A percentile compares a stretch with the other conserved stretches of the same genome.
Conservation (phyloP, 176 grass and related monocot species). For the Rhynchospora breviuscula region DNA sequence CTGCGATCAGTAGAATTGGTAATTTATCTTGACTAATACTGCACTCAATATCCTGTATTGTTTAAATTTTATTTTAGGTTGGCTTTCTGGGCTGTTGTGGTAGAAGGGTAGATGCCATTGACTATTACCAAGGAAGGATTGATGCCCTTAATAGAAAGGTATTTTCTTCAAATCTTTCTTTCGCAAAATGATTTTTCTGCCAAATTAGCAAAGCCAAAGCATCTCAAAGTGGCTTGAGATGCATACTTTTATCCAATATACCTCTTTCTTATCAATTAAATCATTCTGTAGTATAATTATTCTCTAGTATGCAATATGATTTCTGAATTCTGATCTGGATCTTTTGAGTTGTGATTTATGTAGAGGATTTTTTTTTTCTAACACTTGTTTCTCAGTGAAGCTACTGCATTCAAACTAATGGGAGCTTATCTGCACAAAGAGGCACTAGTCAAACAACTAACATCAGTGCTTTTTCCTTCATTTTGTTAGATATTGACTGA, state of each 20-base stretch:
- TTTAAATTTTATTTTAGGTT: not conserved
- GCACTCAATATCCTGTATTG: not conserved
- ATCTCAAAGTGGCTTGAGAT: not conserved
- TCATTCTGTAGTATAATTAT: not conserved
- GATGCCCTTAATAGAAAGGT: slow-evolving; percentile 37
- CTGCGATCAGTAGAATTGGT: not conserved
- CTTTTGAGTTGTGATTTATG: not conserved
- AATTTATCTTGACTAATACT: not conserved
- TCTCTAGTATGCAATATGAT: not conserved
- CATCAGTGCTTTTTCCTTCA: not conserved
- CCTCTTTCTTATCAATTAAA: not conserved
- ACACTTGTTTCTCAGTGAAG: not conserved
- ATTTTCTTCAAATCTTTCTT: not conserved
- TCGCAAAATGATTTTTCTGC: slow-evolving; percentile 3
- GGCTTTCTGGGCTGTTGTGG: slow-evolving; percentile 34
- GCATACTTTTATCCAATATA: not conserved
- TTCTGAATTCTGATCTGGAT: not conserved
- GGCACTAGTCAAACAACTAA: not conserved
- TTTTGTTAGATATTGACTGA: slow-evolving; percentile 65
- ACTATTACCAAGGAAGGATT: slow-evolving; percentile 37
- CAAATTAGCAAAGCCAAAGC: not conserved
- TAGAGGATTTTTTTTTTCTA: not conserved
- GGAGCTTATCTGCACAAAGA: not conserved
- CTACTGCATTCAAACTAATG: not conserved
- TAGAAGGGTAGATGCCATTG: slow-evolving; percentile 36